These are phyloP conservation scores for Allium sativum DNA, from an alignment of 106 monocot species.

Conservation along the genomic window DNA sequence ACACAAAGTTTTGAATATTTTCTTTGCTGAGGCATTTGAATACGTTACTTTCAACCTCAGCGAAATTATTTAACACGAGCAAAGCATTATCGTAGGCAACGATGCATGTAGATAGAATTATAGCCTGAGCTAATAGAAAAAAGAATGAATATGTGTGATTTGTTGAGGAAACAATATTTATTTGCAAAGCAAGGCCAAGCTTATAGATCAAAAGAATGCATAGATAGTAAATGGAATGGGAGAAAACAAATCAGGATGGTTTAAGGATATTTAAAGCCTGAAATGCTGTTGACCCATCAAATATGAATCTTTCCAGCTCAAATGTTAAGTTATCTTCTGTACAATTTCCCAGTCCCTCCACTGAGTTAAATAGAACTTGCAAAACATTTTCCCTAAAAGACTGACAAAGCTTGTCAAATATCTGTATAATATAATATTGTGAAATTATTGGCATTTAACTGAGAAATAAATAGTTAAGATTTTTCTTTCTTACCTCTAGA, in stretches of 20 bases:
- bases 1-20: constrained; percentile 78
- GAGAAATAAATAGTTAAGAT: background rate
- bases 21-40: constrained; percentile 97
- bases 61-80: constrained; percentile 85
- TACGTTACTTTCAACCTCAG: constrained; percentile 94
- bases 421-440: constrained; percentile 16
- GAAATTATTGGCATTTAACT: too few relatives aligned
- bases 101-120: constrained; percentile 91
- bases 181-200: too few relatives aligned
- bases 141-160: constrained; percentile 77
- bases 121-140: constrained; percentile 91
- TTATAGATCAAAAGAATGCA: background rate
- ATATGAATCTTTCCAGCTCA: constrained; percentile 57
- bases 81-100: constrained; percentile 95
- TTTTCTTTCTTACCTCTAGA: constrained; percentile 57
- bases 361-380: constrained; percentile 91
- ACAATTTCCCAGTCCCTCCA: constrained; percentile 73
- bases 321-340: constrained; percentile 44
- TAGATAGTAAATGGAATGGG: background rate
- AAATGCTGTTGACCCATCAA: constrained; percentile 66
- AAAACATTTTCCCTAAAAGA: constrained; percentile 96
- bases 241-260: background rate
- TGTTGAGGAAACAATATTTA: constrained; percentile 47
- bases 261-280: constrained; percentile 92
- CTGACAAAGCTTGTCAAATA: constrained; percentile 94